A percentile compares a stretch with the other conserved stretches of the same genome.
These are phyloP conservation scores for Flagelloscypha sp. DNA, from an alignment of 768 basidiomycete species.

Conservation along the genomic window DNA sequence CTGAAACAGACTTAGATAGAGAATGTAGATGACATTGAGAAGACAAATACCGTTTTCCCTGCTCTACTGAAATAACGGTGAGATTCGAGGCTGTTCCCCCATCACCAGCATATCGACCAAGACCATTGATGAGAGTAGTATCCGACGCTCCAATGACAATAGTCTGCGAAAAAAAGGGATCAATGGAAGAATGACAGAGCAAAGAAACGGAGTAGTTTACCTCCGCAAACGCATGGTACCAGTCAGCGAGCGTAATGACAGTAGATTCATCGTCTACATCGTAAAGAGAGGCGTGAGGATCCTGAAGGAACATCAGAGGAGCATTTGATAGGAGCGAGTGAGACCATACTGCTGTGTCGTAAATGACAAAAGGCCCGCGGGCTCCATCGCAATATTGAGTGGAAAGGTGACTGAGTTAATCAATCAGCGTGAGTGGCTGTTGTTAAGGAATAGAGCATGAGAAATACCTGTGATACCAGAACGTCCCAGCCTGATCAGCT, in stretches of 20 bases:
- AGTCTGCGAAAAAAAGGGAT: constrained; percentile 2
- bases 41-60: constrained; percentile 9
- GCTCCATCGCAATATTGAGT: constrained; percentile 31
- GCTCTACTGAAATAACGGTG: constrained; percentile 8
- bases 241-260: constrained; percentile 36
- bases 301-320: constrained; percentile 31
- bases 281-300: constrained; percentile 32
- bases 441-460: background rate
- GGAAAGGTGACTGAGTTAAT: constrained; percentile 22
- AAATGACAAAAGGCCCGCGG: constrained; percentile 22
- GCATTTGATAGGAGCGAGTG: constrained; percentile 29
- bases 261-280: constrained; percentile 40
- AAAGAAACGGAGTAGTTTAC: background rate
- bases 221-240: constrained; percentile 22
- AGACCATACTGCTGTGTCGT: constrained; percentile 20
- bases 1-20: constrained; percentile 7
- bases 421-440: constrained; percentile 21
- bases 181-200: background rate
- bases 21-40: constrained; percentile 8
- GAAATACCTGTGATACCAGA: constrained; percentile 28
- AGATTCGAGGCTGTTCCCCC: constrained; percentile 7
- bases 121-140: constrained; percentile 35
- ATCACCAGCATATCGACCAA: constrained; percentile 7
- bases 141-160: no score
- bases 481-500: constrained; percentile 33